Conservation (phyloP, 2,329 filamentous ascomycete genomes). For the Colletotrichum brevisporum region DNA sequence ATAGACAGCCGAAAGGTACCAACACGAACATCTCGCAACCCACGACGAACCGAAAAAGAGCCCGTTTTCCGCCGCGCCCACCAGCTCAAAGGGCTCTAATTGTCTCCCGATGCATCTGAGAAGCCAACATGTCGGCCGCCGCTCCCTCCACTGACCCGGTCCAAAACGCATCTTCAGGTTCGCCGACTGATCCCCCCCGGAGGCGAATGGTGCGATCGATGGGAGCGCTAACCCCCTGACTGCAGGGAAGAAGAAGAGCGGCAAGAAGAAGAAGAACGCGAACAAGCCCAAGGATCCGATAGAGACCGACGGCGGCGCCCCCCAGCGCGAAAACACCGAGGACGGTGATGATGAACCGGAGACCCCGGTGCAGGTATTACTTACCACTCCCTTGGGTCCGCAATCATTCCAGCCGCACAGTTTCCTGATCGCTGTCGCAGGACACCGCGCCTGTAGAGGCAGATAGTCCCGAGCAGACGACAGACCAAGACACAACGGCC, state of each 20-base stretch:
- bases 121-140: conserved; percentile 48
- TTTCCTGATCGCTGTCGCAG: conserved; percentile 42
- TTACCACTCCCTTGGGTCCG: conserved; percentile 34
- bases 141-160: conserved; percentile 45
- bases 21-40: conserved; percentile 31
- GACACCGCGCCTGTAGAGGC: conserved; percentile 45
- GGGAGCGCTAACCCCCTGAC: conserved; percentile 17
- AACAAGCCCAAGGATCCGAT: conserved; percentile 61
- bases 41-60: conserved; percentile 16
- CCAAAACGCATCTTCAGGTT: conserved; percentile 48
- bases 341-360: conserved; percentile 62
- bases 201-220: conserved; percentile 14
- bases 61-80: conserved; percentile 19
- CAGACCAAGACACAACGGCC: conserved; percentile 44
- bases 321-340: conserved; percentile 51
- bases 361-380: conserved; percentile 49
- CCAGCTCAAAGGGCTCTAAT: conserved; percentile 38
- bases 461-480: conserved; percentile 43
- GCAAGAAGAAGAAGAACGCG: conserved; percentile 72
- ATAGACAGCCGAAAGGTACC: conserved; percentile 22
- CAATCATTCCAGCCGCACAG: conserved; percentile 23
- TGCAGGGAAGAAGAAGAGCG: conserved; percentile 69
- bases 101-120: conserved; percentile 40
- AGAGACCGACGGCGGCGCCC: conserved; percentile 51
- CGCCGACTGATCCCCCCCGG: conserved; percentile 34